Evolutionary conservation across 495 filamentous ascomycete species (phyloP).

Genomic region (Aspergillus conjunctus): DNA sequence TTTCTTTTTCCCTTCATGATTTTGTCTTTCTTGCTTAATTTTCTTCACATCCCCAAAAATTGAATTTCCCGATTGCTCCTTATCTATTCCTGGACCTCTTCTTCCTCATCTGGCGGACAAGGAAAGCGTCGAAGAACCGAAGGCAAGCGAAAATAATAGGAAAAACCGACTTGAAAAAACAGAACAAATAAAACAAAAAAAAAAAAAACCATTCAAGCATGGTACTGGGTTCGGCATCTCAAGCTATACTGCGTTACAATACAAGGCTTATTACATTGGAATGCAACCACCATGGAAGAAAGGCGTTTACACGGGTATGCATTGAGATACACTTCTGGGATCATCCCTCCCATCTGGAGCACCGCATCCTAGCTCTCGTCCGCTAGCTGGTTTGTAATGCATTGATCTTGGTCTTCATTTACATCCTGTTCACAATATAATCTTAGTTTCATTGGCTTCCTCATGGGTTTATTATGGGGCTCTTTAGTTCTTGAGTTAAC

Average conservation of each 20-base stretch:
- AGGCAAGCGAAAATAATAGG: neutral
- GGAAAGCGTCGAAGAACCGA: neutral
- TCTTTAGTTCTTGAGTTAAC: neutral
- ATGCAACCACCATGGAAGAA: conserved; percentile 14
- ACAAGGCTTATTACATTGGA: conserved; percentile 13
- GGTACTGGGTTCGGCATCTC: conserved; percentile 12
- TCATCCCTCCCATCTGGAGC: conserved; percentile 12
- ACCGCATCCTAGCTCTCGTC: conserved; percentile 7
- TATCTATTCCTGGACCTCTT: neutral
- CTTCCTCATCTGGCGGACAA: neutral
- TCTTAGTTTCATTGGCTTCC: neutral
- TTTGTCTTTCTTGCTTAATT: conserved; percentile 8
- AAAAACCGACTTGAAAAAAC: neutral
- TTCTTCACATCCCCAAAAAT: neutral
- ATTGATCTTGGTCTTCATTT: conserved; percentile 10
- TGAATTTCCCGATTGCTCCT: conserved; percentile 8
- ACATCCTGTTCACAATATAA: conserved; percentile 9
- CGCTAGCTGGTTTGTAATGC: conserved; percentile 14
- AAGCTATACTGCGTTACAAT: conserved; percentile 12
- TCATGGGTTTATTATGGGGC: neutral
- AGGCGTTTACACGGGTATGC: conserved; percentile 24
- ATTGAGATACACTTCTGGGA: conserved; percentile 24
- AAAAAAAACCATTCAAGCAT: conserved; percentile 2
- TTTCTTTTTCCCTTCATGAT: conserved; percentile 1
- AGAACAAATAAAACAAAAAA: conserved; percentile 4